These are phyloP conservation scores for Acer saccharum DNA, from an alignment of 345 rosid species.

Conservation along the genomic window DNA sequence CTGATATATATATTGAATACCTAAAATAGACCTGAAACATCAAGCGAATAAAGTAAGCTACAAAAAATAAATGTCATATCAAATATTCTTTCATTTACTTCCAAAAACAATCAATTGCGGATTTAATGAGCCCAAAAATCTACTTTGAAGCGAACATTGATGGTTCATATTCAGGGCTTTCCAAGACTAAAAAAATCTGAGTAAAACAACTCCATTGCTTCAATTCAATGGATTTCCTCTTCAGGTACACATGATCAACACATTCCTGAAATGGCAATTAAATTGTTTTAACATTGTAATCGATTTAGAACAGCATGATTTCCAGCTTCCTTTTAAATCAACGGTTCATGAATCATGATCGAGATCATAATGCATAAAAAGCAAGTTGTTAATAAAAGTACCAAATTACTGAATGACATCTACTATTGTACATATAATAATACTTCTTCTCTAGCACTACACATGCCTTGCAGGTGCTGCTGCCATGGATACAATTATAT, in stretches of 20 bases:
- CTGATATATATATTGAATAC: too few species aligned
- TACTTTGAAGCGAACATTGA: too few species aligned
- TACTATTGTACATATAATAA: slow-evolving; percentile 2
- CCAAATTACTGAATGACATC: not conserved
- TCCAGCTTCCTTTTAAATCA: not conserved
- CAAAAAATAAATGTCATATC: too few species aligned
- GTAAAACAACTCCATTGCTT: too few species aligned
- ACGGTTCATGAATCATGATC: not conserved
- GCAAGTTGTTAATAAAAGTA: not conserved
- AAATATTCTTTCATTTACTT: too few species aligned
- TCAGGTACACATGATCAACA: not conserved
- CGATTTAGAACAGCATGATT: not conserved
- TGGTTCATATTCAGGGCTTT: too few species aligned
- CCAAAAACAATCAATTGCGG: too few species aligned
- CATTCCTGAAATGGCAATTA: not conserved
- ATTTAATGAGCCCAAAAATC: too few species aligned
- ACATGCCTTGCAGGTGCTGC: not conserved
- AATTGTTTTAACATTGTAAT: not conserved
- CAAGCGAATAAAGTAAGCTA: too few species aligned
- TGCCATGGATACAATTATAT: not conserved
- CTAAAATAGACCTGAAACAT: too few species aligned
- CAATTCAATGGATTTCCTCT: too few species aligned
- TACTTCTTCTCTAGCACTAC: not conserved
- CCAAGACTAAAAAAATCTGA: too few species aligned
- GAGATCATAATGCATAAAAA: not conserved